phyloP scores from a whole-genome alignment of 768 basidiomycete genomes.

The Auriculariales sp. region DNA sequence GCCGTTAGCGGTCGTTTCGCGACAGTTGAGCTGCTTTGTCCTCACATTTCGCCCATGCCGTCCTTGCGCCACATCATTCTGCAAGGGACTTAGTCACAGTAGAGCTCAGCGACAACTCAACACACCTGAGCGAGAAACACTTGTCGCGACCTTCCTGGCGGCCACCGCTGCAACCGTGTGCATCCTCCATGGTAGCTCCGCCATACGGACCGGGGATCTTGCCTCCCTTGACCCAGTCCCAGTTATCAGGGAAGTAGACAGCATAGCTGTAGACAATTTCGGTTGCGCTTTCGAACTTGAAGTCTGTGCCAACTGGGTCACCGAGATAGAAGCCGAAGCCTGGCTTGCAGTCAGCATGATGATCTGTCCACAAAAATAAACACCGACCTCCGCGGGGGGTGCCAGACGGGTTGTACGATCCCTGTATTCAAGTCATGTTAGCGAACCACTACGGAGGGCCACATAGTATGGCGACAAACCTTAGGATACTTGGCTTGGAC shows the following conservation, averaged over 20 bases:
- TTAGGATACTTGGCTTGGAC: not conserved
- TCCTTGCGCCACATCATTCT: constrained; percentile 23
- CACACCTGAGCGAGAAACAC: constrained; percentile 61
- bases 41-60: constrained; percentile 49
- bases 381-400: not conserved
- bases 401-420: not conserved
- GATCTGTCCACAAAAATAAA: no score
- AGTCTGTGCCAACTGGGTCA: constrained; percentile 32
- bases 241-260: constrained; percentile 46
- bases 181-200: constrained; percentile 36
- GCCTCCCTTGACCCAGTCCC: constrained; percentile 50
- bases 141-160: constrained; percentile 34
- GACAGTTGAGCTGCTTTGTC: no score
- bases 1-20: no score
- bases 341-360: no score
- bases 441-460: no score
- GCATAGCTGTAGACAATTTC: constrained; percentile 51
- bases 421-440: no score
- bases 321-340: constrained; percentile 61
- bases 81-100: no score
- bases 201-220: constrained; percentile 36
- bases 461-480: no score
- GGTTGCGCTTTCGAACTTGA: constrained; percentile 38
- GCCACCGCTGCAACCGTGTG: constrained; percentile 50
- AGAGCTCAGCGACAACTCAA: no score